Evolutionary conservation across 257 asterid species (phyloP).

Genomic region (Sherardia arvensis): DNA sequence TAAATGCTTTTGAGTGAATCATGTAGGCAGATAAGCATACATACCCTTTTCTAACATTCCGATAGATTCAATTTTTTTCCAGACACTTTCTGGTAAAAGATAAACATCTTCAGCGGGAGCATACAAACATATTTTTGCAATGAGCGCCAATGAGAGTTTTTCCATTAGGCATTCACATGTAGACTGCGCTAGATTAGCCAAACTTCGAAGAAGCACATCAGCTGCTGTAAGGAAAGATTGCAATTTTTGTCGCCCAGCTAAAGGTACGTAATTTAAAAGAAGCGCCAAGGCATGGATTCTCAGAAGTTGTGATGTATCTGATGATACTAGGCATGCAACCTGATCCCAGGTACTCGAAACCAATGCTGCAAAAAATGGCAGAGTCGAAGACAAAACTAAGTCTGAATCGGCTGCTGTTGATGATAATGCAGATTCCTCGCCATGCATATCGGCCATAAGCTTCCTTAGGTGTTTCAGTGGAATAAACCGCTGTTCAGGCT

Average conservation of each 20-base stretch:
- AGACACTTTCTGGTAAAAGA: conserved; percentile 71
- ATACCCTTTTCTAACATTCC: conserved; percentile 60
- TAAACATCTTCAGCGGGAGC: conserved; percentile 74
- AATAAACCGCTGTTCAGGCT: conserved; percentile 89
- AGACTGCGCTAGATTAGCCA: conserved; percentile 52
- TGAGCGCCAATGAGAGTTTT: conserved; percentile 66
- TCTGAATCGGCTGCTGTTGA: conserved; percentile 30
- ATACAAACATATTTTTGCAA: conserved; percentile 73
- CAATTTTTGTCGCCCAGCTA: conserved; percentile 49
- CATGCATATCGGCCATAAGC: conserved; percentile 50
- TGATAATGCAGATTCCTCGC: conserved; percentile 32
- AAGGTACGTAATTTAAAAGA: conserved; percentile 67
- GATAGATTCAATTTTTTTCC: conserved; percentile 74
- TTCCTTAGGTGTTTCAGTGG: conserved; percentile 75
- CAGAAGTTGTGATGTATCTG: conserved; percentile 63
- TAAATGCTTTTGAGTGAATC: conserved; percentile 2
- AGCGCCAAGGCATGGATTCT: conserved; percentile 64
- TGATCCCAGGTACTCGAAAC: conserved; percentile 83
- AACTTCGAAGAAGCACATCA: conserved; percentile 62
- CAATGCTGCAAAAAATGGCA: conserved; percentile 38
- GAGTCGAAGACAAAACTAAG: conserved; percentile 28
- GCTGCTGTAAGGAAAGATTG: conserved; percentile 80
- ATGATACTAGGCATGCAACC: conserved; percentile 65
- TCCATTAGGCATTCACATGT: conserved; percentile 60
- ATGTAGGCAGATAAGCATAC: conserved; percentile 11